Base-by-base conservation (phyloP, 108 stramenopile genomes). In the Nitzschia sp. region DNA sequence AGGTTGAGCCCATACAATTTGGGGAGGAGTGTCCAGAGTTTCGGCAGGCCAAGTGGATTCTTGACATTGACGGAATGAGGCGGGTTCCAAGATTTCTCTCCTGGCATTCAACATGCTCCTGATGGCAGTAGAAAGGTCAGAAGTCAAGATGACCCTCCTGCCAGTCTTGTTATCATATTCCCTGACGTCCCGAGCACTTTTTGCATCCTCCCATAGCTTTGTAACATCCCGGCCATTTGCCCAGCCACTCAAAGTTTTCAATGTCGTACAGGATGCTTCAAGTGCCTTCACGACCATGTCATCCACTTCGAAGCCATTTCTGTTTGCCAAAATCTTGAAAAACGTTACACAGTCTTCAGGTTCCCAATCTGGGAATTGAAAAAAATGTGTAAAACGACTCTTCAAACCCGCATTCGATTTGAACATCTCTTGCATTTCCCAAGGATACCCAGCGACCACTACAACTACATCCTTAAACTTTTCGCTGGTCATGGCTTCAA, bases 391-490 rank as follows among this genome's bases (percentile, higher is more conserved):
- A 55, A 85, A 85, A 8, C 79, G 61, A 40, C 76, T 77, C 53
- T 80, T 80, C 26, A 85, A 26, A 15, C 84, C 84, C 24, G 76
- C 59, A 58, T 85, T 82, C 11, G 57, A 46, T n/a, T 52, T 21
- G 41, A 85, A 66, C 81, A 85, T 76, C 29, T 70, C 66, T 51
- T 82, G 65, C 43, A 82, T 80, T 20, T 82, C 81, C 51, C 43
- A 66, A 12, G 69, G 42, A 63, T 85, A 85, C 6, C 84, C 84
- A 42, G 84, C 84, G 38, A 85, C 56, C 11, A 85, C 66, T 21
- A 85, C 62, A 0, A 80, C 61, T 20, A 76, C 64, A 14, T 75
- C 75, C 12, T 58, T 56, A 48, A 69, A 80, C 10, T 73, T 70
- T 15, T 69, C 68, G 56, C 68, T 67, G 12, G 83, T 84, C 73